Evolutionary conservation across 305 asterid species (phyloP).

Genomic region (Fraxinus floribunda): DNA sequence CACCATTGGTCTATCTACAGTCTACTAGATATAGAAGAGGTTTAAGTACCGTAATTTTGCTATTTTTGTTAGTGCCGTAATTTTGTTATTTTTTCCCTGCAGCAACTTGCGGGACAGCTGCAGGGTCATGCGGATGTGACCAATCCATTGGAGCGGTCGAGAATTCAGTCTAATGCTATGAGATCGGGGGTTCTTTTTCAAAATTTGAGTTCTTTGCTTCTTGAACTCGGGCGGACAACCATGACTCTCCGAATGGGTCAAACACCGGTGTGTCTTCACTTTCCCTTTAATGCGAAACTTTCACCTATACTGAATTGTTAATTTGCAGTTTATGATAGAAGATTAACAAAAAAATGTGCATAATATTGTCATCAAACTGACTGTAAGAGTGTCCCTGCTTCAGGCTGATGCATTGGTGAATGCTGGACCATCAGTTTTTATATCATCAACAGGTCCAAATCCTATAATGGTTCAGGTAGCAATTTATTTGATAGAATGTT

Average conservation of each 20-base stretch:
- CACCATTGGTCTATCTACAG: not conserved
- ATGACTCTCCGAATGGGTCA: conserved; percentile 91
- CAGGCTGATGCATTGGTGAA: conserved; percentile 89
- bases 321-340: conserved; percentile 1
- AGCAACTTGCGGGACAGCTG: conserved; percentile 76
- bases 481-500: conserved; percentile 5
- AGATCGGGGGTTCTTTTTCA: conserved; percentile 78
- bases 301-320: conserved; percentile 1
- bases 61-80: not conserved
- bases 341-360: conserved; percentile 5
- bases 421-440: conserved; percentile 89
- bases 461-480: conserved; percentile 97
- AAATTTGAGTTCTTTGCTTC: conserved; percentile 75
- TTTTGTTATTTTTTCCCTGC: conserved; percentile 21
- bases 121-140: conserved; percentile 55
- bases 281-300: conserved; percentile 2
- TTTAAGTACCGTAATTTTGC: not conserved
- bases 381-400: not conserved
- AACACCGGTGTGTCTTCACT: conserved; percentile 55
- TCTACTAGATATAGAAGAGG: not conserved
- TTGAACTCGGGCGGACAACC: conserved; percentile 89
- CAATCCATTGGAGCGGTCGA: conserved; percentile 59
- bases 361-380: conserved; percentile 5
- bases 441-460: conserved; percentile 78
- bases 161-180: conserved; percentile 67